Base-by-base conservation (phyloP, 2,329 filamentous ascomycete species). In the Aureobasidium sp. region DNA sequence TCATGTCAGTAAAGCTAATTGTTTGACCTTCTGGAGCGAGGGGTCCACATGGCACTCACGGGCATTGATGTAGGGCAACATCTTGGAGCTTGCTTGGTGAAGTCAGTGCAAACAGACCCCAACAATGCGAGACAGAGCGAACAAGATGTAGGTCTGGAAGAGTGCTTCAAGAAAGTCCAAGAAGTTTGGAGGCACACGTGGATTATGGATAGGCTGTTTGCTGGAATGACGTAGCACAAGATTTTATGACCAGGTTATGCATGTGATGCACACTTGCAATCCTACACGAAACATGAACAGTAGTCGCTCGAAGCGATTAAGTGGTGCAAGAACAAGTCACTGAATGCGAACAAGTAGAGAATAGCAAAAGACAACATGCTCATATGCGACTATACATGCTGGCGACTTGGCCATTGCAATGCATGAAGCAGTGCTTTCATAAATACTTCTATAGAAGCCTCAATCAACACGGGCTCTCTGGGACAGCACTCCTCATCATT, bases 61-160 rank as follows among this genome's bases (percentile, higher is more conserved):
- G 65, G 76, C 72, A 70, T 87, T 81, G 71, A 88, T 84, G 69
- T 82, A 86, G 61, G 86, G 84, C 65, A 88, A 73, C 86, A 88
- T 87, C 56, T 37, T 66, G 20, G 13, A 20, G 47, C 15, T 41
- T 57, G 29, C 27, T 34, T 29, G 6, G 32, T 48, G 32, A 48
- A 15, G 7, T 47, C 32, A 32, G 24, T 48, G 6, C 24, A n/a
- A 12, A 20, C 2, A 17, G 24, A 62, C 20, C 29, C 15, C 44
- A 56, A 34, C 9, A 36, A 48, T 5, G 20, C 57, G 5, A 51
- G 17, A 32, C 34, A 24, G 36, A 32, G 36, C 17, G 34, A n/a
- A 39, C 36, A 15, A 32, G 20, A 46, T 7, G 20, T 37, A 27
- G 10, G 36, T 36, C 3, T 17, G 15, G 20, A 13, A 48, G 20